These are phyloP conservation scores for Zizania palustris DNA, from an alignment of 202 grass and related monocot genomes.

Conservation along the genomic window DNA sequence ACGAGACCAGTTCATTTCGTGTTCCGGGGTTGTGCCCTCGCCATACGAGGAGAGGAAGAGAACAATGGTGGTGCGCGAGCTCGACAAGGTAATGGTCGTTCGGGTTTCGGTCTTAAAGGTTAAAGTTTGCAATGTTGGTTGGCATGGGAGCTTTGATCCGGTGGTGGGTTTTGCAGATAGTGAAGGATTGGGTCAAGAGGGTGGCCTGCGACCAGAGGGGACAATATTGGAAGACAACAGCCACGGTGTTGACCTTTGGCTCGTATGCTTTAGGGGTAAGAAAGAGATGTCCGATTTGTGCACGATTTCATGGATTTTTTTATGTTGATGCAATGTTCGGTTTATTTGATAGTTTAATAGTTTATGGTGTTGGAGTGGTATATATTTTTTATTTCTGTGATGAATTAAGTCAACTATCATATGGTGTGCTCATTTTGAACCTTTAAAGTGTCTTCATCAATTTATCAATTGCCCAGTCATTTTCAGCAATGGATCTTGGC, in stretches of 20 bases:
- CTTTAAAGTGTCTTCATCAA: not conserved
- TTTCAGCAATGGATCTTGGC: conserved; percentile 5
- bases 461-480: not conserved
- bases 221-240: conserved; percentile 43
- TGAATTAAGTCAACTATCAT: conserved; percentile 36
- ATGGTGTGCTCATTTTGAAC: conserved; percentile 22
- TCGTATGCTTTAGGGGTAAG: conserved; percentile 84
- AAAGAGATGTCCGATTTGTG: conserved; percentile 19
- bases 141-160: conserved; percentile 24
- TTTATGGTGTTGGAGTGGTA: conserved; percentile 31
- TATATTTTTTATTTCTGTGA: conserved; percentile 19
- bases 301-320: conserved; percentile 25
- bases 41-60: conserved; percentile 54
- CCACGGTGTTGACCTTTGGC: conserved; percentile 66
- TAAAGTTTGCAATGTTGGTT: conserved; percentile 25
- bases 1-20: conserved; percentile 52
- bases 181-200: conserved; percentile 65
- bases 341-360: conserved; percentile 30
- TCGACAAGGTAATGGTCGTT: conserved; percentile 54
- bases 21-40: conserved; percentile 50
- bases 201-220: conserved; percentile 51
- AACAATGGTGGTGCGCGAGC: conserved; percentile 49
- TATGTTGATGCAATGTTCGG: conserved; percentile 13
- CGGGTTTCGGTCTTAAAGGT: conserved; percentile 34
- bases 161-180: conserved; percentile 55